Evolutionary conservation across 78 protist genomes (phyloP), one percentile per base, ranked within the genome.

Genomic region (Dictyostelium intermedium): DNA sequence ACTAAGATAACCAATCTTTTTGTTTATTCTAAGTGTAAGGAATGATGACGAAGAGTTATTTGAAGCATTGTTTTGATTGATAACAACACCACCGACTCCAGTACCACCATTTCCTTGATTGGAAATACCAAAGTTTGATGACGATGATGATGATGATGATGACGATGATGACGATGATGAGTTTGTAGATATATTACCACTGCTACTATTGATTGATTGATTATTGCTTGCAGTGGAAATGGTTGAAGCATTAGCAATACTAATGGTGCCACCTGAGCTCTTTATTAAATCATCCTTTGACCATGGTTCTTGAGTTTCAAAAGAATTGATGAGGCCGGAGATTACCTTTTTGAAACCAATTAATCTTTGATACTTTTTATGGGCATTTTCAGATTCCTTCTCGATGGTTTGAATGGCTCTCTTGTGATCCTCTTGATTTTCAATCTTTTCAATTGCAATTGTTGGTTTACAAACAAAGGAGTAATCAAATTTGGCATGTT

Each of bases 401-500:
- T 95, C 97, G 41, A 91, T 91, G 41, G 47, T 70, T 20, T n/a
- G 35, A 66, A 95, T 45, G 7, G 91, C 77, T 34, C 81, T 34
- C 34, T 79, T 84, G 66, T 39, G 63, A 93, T 97, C 98, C 10
- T 96, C 97, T 47, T 85, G 97, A 39, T 25, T 81, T 34, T 77
- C 73, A 80, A 97, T 77, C 37, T 53, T 89, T 56, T 97, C 98
- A 18, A 83, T 92, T 2, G 89, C 82, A 20, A 45, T 50, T 18
- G 92, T 93, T 37, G 93, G 97, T 11, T 45, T 25, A 27, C 96
- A 97, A 23, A 34, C 45, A 53, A 98, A 61, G 11, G 92, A 8
- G 81, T 76, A 93, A 9, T 96, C 98, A 39, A 98, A 97, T 27
- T 96, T 81, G 18, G 93, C 98, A 77, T 93, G 95, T 91, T 85